phyloP scores from a whole-genome alignment of 257 asterid species.

The Anisodus tanguticus region DNA sequence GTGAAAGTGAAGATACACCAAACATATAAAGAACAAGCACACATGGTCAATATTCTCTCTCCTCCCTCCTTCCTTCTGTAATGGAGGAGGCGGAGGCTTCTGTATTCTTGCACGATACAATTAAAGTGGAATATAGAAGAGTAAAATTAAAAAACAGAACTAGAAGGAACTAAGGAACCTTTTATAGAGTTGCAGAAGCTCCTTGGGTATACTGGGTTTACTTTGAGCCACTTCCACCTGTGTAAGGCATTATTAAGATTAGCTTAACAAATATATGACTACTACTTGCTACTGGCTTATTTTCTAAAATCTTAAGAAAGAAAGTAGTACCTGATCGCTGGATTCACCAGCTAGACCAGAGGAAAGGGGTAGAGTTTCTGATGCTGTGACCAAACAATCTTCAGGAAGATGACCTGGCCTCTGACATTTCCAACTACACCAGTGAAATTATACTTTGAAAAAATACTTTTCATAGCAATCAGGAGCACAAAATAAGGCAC shows the following conservation, averaged over 20 bases:
- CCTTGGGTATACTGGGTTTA: conserved; percentile 53
- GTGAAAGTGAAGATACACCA: not conserved
- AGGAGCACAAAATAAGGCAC: not conserved
- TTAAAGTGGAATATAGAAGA: not conserved
- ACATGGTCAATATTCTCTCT: not conserved
- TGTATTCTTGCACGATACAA: not conserved
- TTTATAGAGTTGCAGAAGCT: conserved; percentile 75
- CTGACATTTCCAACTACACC: conserved; percentile 82
- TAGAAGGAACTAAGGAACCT: conserved; percentile 49
- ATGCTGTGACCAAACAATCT: conserved; percentile 69
- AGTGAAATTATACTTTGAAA: conserved; percentile 29
- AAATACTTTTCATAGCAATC: not conserved
- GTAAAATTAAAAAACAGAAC: not conserved
- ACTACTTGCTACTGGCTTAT: conserved; percentile 21
- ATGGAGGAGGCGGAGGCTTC: not conserved
- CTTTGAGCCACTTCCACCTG: conserved; percentile 53
- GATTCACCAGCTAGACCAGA: conserved; percentile 45
- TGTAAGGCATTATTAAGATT: conserved; percentile 23
- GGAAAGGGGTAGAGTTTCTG: conserved; percentile 42
- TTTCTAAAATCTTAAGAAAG: conserved; percentile 12
- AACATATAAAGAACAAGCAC: not conserved
- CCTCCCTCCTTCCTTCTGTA: not conserved
- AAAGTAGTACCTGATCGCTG: conserved; percentile 41
- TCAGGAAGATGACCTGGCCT: conserved; percentile 92
- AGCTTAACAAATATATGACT: conserved; percentile 1